Base-by-base conservation (phyloP, 2,329 filamentous ascomycete species). In the Exophiala bonariae region DNA sequence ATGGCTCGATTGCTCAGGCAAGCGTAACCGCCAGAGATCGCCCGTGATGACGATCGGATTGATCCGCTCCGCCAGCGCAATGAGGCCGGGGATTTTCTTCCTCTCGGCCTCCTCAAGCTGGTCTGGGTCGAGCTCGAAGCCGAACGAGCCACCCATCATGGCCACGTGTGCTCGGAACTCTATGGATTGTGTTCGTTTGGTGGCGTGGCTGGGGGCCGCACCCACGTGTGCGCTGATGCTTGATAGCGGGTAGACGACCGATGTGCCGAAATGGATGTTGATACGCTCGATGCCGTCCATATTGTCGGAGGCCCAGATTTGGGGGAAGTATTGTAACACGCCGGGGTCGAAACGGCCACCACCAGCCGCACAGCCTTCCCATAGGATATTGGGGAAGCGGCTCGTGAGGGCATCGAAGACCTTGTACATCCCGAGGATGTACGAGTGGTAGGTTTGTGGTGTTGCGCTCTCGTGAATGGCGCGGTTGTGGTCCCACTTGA, bases 401-500 rank as follows among this genome's bases (percentile, higher is more conserved):
- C 73, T 74, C 0, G 81, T 85, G 1, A 86, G 67, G 1, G 72
- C 75, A 31, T 82, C 73, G 39, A 85, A 80, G 6, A 86, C 80
- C 40, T 67, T 75, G 61, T 86, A 86, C 42, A 85, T 63, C 3
- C 82, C 82, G 0, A 85, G 67, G 57, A 85, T 83, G 62, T 85
- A 85, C 2, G 69, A 65, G 59, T 85, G 80, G 55, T 76, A 67
- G 5, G 72, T 75, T 1, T 73, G 69, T 0, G 81, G 80, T 0
- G 70, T 71, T 0, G 80, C 66, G 36, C 73, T 73, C 62, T 85
- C 81, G 58, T 85, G 80, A 35, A 84, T 81, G 1, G 75, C 81
- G 4, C 82, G 70, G 64, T 86, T 86, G 63, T 84, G 82, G 54
- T 85, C 82, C 82, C 82, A 85, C 55, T 86, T 86, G 50, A 86